Evolutionary conservation across 2,329 filamentous ascomycete species (phyloP), one percentile per base, ranked within the genome.

Genomic region (Botrytis galanthina): DNA sequence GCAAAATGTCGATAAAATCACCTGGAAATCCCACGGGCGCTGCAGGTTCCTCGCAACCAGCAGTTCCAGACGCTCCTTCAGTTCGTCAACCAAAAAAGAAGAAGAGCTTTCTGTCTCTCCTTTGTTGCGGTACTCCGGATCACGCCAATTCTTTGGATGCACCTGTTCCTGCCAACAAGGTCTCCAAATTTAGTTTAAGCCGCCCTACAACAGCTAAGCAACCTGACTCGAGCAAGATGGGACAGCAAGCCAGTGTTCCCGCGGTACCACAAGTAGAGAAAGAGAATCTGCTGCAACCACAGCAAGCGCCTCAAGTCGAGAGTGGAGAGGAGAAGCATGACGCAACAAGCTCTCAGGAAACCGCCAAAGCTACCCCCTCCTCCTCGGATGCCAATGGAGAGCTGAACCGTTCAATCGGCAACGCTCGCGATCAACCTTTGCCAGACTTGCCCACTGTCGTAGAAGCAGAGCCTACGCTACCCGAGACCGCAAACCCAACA

Each of bases 1-100:
- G 80, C 75, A 89, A 83, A 85, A 87, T 80, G 88, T 87, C 75
- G 86, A 85, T 79, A 84, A 84, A 78, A 86, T 85, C 79, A 73
- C 77, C 77, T 75, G 78, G 82, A 75, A 81, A 81, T 75, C 79
- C 81, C 73, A 82, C 82, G 73, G 83, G 81, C 76, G 81, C 81
- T 73, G 76, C 81, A 73, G 81, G 81, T 54, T 80, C 81, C 72
- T 79, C 81, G 69, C 77, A 75, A 51, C 77, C 78, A 63, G 77
- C 80, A 60, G 81, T 78, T 72, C 78, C 81, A 32, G 75, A 77
- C 61, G 68, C 76, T 67, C 76, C 75, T 42, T 60, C 79, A 62
- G 78, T 78, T 54, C 79, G 82, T 60, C 72, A 73, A 59, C 75
- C 77, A 32, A 79, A 75, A 46, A 84, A 82, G 75, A 86, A 84